Conservation (phyloP, 371 early-diverging fungal species). For the Quaeritorhiza haematococci region DNA sequence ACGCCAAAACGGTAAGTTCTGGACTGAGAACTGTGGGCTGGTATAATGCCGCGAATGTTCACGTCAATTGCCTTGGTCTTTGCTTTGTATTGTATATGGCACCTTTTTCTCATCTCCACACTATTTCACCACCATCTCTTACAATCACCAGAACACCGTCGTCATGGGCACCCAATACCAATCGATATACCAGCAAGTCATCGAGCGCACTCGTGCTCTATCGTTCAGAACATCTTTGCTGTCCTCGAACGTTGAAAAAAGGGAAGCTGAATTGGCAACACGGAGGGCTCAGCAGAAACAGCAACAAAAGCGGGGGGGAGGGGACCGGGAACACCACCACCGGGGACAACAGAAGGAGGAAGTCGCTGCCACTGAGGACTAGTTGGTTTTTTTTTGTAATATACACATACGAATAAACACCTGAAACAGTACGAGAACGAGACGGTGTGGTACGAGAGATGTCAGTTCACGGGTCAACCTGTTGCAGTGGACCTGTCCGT, state of each 20-base stretch:
- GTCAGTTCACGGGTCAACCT: no score
- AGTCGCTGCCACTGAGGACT: no score
- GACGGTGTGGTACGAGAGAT: no score
- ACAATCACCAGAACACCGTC: constrained; percentile 63
- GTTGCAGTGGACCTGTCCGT: no score
- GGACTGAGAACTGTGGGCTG: no score
- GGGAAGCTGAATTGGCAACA: constrained; percentile 52
- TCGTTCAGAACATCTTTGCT: constrained; percentile 85
- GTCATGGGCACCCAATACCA: constrained; percentile 81
- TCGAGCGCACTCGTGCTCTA: constrained; percentile 84
- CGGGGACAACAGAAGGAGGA: no score
- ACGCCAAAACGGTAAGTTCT: constrained; percentile 71
- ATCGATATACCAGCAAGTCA: constrained; percentile 88
- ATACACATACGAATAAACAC: no score
- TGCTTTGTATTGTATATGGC: background rate
- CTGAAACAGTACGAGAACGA: no score
- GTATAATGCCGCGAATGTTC: background rate
- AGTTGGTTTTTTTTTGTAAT: no score
- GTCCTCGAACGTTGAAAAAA: constrained; percentile 85
- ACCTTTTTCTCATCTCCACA: no score
- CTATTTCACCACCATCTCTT: background rate
- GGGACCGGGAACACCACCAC: no score
- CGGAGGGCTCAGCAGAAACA: constrained; percentile 4
- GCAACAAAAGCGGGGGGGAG: no score
- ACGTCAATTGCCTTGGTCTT: constrained; percentile 4